Evolutionary conservation across 2,329 filamentous ascomycete genomes (phyloP).

Genomic region (Camptophora hylomeconis): DNA sequence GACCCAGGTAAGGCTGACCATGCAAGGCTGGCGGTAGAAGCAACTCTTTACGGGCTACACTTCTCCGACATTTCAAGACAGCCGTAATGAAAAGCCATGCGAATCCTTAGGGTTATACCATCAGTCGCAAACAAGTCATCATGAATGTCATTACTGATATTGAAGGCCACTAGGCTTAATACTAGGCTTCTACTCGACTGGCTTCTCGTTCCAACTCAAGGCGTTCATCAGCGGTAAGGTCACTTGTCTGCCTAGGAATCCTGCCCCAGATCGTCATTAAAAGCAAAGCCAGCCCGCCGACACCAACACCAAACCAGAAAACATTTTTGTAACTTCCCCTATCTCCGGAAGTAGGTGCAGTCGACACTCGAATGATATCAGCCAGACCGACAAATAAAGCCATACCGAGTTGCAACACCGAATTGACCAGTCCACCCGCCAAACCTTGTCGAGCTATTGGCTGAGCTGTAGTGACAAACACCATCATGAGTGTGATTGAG

Average conservation of each 20-base stretch:
- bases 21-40: not conserved
- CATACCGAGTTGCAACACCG: constrained; percentile 57
- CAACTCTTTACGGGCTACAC: not conserved
- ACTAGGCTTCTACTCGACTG: constrained; percentile 5
- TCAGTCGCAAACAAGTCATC: not conserved
- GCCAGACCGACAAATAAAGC: constrained; percentile 58
- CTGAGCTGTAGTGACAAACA: constrained; percentile 64
- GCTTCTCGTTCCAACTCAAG: constrained; percentile 18
- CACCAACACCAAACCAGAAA: constrained; percentile 47
- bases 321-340: constrained; percentile 42
- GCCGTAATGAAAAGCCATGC: not conserved
- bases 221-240: constrained; percentile 46
- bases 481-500: constrained; percentile 60
- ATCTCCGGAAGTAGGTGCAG: constrained; percentile 22
- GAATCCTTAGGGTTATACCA: not conserved
- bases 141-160: not conserved
- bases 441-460: constrained; percentile 55
- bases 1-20: too few relatives aligned
- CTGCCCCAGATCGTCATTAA: constrained; percentile 42
- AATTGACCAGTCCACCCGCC: constrained; percentile 59
- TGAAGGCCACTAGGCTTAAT: not conserved
- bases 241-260: constrained; percentile 43
- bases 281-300: constrained; percentile 38
- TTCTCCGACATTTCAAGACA: not conserved
- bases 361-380: constrained; percentile 38